phyloP scores from a whole-genome alignment of 73 alveolate genomes.

The Strombidium stylifer region DNA sequence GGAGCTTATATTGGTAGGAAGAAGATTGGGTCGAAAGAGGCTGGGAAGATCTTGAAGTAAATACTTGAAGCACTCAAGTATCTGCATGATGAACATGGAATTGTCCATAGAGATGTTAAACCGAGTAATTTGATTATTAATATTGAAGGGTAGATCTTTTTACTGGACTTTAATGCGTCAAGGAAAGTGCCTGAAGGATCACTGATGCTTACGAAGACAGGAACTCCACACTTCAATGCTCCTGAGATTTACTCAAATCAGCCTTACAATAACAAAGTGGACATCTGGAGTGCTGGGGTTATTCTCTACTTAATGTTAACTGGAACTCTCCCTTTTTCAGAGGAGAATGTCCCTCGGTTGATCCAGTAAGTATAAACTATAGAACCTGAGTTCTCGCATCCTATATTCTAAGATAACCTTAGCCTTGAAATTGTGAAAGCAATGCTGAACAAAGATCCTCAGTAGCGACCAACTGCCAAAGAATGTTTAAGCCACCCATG shows the following conservation, averaged over 20 bases:
- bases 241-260: slow-evolving; percentile 83
- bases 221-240: slow-evolving; percentile 91
- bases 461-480: no score
- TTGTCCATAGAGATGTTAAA: slow-evolving; percentile 85
- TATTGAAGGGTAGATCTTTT: slow-evolving; percentile 66
- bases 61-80: slow-evolving; percentile 30
- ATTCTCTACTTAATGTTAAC: slow-evolving; percentile 84
- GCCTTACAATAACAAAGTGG: slow-evolving; percentile 84
- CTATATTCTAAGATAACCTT: no score
- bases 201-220: slow-evolving; percentile 71
- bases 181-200: slow-evolving; percentile 69
- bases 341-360: no score
- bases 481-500: no score
- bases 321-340: slow-evolving; percentile 91
- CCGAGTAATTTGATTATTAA: slow-evolving; percentile 80
- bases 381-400: no score
- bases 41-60: slow-evolving; percentile 35
- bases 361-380: no score
- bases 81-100: slow-evolving; percentile 6
- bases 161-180: slow-evolving; percentile 89
- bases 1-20: no score
- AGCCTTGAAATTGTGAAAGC: no score
- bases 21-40: slow-evolving; percentile 22
- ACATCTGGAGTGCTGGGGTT: slow-evolving; percentile 92
- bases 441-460: no score